Evolutionary conservation across 345 rosid genomes (phyloP).

Genomic region (Cardamine occulta): DNA sequence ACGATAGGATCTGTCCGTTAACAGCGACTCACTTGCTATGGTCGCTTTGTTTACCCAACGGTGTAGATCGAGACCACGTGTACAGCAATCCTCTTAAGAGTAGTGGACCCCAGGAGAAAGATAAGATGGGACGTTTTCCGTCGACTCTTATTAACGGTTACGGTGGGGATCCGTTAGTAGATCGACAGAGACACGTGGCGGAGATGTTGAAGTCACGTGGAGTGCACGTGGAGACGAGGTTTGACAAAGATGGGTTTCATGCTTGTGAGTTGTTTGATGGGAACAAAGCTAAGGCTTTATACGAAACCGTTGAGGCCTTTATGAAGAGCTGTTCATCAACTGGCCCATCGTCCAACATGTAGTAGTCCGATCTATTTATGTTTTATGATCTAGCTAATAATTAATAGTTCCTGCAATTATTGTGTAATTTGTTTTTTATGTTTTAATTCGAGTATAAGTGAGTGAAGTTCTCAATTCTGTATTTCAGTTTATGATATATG

Average conservation of each 20-base stretch:
- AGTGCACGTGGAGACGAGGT: conserved; percentile 55
- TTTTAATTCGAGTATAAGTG: neutral
- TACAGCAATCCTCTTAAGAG: conserved; percentile 60
- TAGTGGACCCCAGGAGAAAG: conserved; percentile 38
- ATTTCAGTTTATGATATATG: neutral
- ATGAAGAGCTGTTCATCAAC: conserved; percentile 37
- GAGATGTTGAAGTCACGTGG: conserved; percentile 58
- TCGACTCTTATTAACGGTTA: conserved; percentile 54
- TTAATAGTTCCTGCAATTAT: neutral
- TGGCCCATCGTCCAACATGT: conserved; percentile 24
- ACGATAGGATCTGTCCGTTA: conserved; percentile 64
- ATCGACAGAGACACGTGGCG: conserved; percentile 66
- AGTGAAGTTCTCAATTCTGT: neutral
- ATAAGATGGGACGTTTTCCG: conserved; percentile 59
- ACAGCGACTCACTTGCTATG: conserved; percentile 61
- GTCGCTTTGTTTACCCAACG: conserved; percentile 69
- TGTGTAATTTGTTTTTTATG: neutral
- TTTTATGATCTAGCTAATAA: conserved; percentile 8
- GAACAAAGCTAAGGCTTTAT: conserved; percentile 48
- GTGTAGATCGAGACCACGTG: conserved; percentile 74
- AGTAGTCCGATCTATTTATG: neutral
- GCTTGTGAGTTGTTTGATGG: conserved; percentile 67
- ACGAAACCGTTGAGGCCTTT: conserved; percentile 46
- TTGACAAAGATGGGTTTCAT: conserved; percentile 66
- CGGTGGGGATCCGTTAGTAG: conserved; percentile 77